Base-by-base conservation (phyloP, 2,329 filamentous ascomycete species). In the Alternaria tenuissima region DNA sequence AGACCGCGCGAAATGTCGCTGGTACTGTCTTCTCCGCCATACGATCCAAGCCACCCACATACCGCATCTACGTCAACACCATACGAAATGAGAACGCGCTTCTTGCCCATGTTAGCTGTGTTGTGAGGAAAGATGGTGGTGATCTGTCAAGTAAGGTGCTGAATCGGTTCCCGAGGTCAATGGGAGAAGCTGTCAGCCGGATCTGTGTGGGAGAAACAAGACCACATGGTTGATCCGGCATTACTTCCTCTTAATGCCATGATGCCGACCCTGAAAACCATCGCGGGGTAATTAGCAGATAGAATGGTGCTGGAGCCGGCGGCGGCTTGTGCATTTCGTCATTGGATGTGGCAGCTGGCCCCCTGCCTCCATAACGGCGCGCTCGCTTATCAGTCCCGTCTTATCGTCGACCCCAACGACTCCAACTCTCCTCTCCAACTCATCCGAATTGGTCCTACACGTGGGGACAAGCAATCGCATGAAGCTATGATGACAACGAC, bases 1-100 rank as follows among this genome's bases (percentile, higher is more conserved):
- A 91, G 78, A 59, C 85, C 89, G 81, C 89, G 82, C 71, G 86
- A 89, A 63, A 93, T 92, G 68, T 93, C 90, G 70, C 84, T 90
- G 2, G 86, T 87, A 22, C 85, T 89, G 70, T 93, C 89, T 74
- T 92, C 85, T 42, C 91, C 89, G 11, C 89, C 89, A 67, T 93
- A 93, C 0, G 87, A 90, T 0, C 90, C 90, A 1, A 92, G 81
- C 90, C 90, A 93, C 12, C 90, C 89, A 1, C 89, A 86, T 1
- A 74, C 71, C 18, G 72, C 90, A 67, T 93, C 90, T 28, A 93
- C 88, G 65, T 93, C 90, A n/a, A 92, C 87, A 9, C 89, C 88
- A 65, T 91, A 91, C 57, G 85, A 79, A 53, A 84, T 81, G 38
- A 87, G 81, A 55, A 87, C 82, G 52, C 84, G 79, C 67, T 86